A percentile compares a stretch with the other conserved stretches of the same genome.
phyloP scores from a whole-genome alignment of 2,329 filamentous ascomycete genomes.

The Talaromyces funiculosus region DNA sequence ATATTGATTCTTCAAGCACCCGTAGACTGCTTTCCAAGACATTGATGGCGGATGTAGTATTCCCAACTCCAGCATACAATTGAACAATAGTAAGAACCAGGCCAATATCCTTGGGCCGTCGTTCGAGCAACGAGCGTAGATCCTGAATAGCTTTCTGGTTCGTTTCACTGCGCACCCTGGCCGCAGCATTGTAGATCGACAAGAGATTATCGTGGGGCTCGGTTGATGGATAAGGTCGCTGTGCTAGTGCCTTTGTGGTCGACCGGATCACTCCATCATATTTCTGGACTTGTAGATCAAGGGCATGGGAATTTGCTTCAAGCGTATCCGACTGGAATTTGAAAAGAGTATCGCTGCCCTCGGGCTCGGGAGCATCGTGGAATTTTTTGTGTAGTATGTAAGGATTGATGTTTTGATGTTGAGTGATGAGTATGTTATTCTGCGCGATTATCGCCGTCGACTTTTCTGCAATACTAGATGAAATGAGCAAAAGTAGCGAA shows the following conservation, averaged over 20 bases:
- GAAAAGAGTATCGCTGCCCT: slow-evolving; percentile 53
- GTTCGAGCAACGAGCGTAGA: slow-evolving; percentile 64
- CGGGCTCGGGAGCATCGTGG: slow-evolving; percentile 42
- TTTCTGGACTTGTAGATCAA: slow-evolving; percentile 57
- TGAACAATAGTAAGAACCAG: slow-evolving; percentile 74
- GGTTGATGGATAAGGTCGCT: slow-evolving; percentile 45
- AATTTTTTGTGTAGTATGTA: slow-evolving; percentile 55
- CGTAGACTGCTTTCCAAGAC: slow-evolving; percentile 70
- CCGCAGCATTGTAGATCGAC: slow-evolving; percentile 67
- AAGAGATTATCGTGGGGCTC: slow-evolving; percentile 50
- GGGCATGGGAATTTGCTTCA: slow-evolving; percentile 50
- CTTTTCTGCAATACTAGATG: slow-evolving; percentile 49
- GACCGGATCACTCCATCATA: slow-evolving; percentile 54
- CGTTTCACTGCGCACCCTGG: slow-evolving; percentile 54
- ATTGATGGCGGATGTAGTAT: slow-evolving; percentile 66
- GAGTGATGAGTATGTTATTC: slow-evolving; percentile 51
- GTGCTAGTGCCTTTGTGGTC: slow-evolving; percentile 46
- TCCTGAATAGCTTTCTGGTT: slow-evolving; percentile 65
- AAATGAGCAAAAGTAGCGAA: slow-evolving; percentile 9
- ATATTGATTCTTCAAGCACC: slow-evolving; percentile 59
- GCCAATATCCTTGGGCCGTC: slow-evolving; percentile 72
- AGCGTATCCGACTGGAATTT: slow-evolving; percentile 52
- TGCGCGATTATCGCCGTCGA: slow-evolving; percentile 57
- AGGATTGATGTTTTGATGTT: slow-evolving; percentile 47
- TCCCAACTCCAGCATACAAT: slow-evolving; percentile 67